Base-by-base conservation (phyloP, 2,329 filamentous ascomycete genomes). In the Kalmusia sp. region DNA sequence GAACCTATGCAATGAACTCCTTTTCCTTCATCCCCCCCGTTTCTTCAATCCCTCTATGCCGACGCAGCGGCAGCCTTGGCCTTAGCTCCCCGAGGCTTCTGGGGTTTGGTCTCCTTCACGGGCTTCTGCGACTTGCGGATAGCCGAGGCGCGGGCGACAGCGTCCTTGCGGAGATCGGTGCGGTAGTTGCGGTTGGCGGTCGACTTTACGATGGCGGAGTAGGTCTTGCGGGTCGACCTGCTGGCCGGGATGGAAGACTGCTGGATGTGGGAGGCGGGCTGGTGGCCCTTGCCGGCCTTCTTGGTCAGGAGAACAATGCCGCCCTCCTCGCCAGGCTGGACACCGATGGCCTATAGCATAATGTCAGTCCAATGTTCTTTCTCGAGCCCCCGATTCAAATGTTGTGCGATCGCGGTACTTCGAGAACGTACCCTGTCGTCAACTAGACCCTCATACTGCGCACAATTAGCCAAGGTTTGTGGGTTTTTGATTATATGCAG, bases 171-270 rank as follows among this genome's bases (percentile, higher is more conserved):
- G 59, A 82, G 74, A 68, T 82, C 80, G 38, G 75, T 62, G 58
- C 80, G 91, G 89, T 98, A 99, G 75, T 88, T 86, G 76, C 85
- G 84, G 87, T 92, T 92, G 78, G 92, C 89, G 70, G 88, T 87
- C 77, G 84, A 82, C 83, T 86, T 89, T 81, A 92, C 92, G 76
- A 98, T 87, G 71, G 85, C 84, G 83, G 90, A 91, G 88, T 93
- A 98, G 81, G 90, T 89, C 86, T 93, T 95, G 82, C 91, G 88
- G 76, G 83, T 86, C 67, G 88, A 84, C 80, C 90, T 90, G 79
- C 84, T 85, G 74, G 86, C 82, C 74, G 84, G 83, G 83, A 89
- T 91, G 76, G 83, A 86, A 70, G 86, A 84, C 77, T 83, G 85
- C 78, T 84, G 82, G 74, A 83, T 75, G 74, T 81, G 79, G 76